Base-by-base conservation (phyloP, 2,329 filamentous ascomycete species). In the Conoideocrella luteorostrata region DNA sequence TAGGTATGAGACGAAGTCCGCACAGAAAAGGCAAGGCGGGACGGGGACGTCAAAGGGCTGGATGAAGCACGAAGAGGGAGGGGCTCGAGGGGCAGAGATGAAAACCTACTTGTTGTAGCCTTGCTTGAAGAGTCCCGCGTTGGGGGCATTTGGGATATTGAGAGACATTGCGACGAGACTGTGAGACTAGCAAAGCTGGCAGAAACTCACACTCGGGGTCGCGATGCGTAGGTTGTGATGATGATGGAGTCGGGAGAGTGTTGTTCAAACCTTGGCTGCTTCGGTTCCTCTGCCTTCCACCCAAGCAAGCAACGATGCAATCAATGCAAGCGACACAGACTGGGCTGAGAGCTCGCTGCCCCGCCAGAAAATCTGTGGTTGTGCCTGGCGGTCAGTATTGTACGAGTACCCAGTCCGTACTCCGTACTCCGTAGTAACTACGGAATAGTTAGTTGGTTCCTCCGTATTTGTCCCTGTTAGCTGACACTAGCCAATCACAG, bases 61-160 rank as follows among this genome's bases (percentile, higher is more conserved):
- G 42, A 18, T 24, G 17, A 41, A 43, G 23, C 34, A 37, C 22
- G 18, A 35, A 43, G 44, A 49, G 46, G 38, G 43, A 43, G 47
- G 48, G 32, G 22, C 23, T 15, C 18, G 29, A 41, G 30, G 44
- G 41, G 21, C 22, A 18, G 29, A 24, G 2, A 24, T 42, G 38
- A 43, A 56, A 55, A 69, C 78, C 63, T 79, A 96, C 90, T 86
- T 95, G 69, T 90, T 90, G 72, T 98, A 98, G 59, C 91, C 91
- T 58, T 83, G 77, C 76, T 97, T 97, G 78, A 98, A 97, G 32
- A 97, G 80, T 66, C 86, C 86, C 61, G 86, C 78, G 67, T 96
- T 95, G 50, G 93, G 93, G 58, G 93, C 91, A 67, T 82, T 88
- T 52, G 93, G 93, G 64, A 98, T 94, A 64, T 89, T 88, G 65